Conservation (phyloP, 2,329 filamentous ascomycete species). For the Neospermospora avenae region DNA sequence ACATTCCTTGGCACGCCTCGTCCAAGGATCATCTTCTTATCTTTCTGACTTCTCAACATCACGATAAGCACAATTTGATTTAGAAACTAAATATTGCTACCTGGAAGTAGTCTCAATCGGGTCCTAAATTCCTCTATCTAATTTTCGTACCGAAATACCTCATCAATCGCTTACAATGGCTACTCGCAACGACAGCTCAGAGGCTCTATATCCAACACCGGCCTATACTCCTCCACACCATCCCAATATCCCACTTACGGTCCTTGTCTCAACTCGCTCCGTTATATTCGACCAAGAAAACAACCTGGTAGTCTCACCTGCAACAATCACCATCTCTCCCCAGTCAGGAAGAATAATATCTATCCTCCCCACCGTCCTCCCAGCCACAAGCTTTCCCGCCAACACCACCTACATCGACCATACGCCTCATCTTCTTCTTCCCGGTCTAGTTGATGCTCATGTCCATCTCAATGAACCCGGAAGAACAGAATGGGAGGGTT, state of each 20-base stretch:
- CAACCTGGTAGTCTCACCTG: slow-evolving; percentile 65
- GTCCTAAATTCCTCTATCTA: background rate
- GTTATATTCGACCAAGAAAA: slow-evolving; percentile 70
- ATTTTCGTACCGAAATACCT: slow-evolving; percentile 15
- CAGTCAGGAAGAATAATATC: slow-evolving; percentile 80
- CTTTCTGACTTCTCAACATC: slow-evolving; percentile 14
- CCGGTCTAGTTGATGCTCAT: slow-evolving; percentile 92
- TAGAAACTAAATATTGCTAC: background rate
- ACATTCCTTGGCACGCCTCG: slow-evolving; percentile 11
- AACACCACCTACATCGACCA: slow-evolving; percentile 77
- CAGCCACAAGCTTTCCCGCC: slow-evolving; percentile 67
- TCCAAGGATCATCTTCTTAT: slow-evolving; percentile 18
- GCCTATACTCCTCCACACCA: slow-evolving; percentile 31
- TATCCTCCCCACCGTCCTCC: slow-evolving; percentile 71
- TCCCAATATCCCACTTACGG: slow-evolving; percentile 52
- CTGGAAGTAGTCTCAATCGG: slow-evolving; percentile 1
- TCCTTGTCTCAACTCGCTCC: slow-evolving; percentile 80
- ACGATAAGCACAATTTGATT: slow-evolving; percentile 29
- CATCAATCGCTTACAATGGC: slow-evolving; percentile 21
- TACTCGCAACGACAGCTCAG: slow-evolving; percentile 6
- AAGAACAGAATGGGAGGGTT: slow-evolving; percentile 97
- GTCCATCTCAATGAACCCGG: slow-evolving; percentile 98
- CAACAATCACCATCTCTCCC: slow-evolving; percentile 77
- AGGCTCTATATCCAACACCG: slow-evolving; percentile 30
- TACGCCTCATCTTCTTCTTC: slow-evolving; percentile 79